Conservation (phyloP, 2,329 filamentous ascomycete genomes). For the Talaromyces sp. region DNA sequence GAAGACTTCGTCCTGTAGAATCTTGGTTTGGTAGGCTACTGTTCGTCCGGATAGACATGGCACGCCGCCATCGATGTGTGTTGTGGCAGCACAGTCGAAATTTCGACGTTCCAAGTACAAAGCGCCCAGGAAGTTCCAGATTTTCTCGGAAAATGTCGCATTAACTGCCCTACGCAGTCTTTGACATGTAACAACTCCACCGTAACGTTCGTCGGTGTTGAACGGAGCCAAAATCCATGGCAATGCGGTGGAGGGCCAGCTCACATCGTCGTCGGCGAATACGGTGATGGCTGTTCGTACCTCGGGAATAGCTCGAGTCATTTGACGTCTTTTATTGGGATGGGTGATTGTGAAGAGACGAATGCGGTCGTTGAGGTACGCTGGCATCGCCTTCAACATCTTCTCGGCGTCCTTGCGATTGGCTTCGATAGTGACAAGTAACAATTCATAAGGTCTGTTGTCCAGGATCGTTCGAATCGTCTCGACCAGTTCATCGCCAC, state of each 20-base stretch:
- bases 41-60: conserved; percentile 94
- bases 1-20: conserved; percentile 79
- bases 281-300: conserved; percentile 80
- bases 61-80: conserved; percentile 90
- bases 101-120: conserved; percentile 91
- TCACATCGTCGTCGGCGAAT: conserved; percentile 94
- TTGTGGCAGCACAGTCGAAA: conserved; percentile 94
- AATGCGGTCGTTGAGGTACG: conserved; percentile 58
- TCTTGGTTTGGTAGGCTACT: conserved; percentile 83
- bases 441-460: conserved; percentile 59
- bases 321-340: conserved; percentile 92
- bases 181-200: conserved; percentile 90
- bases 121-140: conserved; percentile 86
- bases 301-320: conserved; percentile 82
- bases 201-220: conserved; percentile 68
- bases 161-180: conserved; percentile 66
- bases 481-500: conserved; percentile 73
- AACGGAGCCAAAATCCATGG: conserved; percentile 92
- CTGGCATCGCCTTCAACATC: conserved; percentile 52
- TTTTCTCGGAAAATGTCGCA: conserved; percentile 54
- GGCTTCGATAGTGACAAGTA: conserved; percentile 80
- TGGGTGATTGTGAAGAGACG: conserved; percentile 72
- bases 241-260: conserved; percentile 79
- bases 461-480: conserved; percentile 61
- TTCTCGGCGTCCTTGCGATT: conserved; percentile 65